Evolutionary conservation across 208 protist species (phyloP).

Genomic region (Naegleria lovaniensis): DNA sequence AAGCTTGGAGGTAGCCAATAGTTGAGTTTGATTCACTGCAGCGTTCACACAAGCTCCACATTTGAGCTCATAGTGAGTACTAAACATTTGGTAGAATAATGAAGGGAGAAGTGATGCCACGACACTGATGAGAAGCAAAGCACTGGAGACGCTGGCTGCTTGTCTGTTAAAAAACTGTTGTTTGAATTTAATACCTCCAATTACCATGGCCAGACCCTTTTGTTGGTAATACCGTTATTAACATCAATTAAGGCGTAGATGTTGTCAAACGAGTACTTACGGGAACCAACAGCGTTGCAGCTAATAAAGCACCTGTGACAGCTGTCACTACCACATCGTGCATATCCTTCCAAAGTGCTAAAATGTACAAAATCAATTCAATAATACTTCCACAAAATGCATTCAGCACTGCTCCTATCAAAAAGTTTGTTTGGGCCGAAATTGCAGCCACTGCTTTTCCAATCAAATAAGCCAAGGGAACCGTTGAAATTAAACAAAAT

Average conservation of each 20-base stretch:
- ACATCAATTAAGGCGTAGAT: no score
- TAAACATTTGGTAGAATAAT: conserved; percentile 47
- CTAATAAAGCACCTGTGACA: conserved; percentile 48
- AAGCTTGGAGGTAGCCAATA: not conserved
- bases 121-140: conserved; percentile 54
- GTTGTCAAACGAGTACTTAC: no score
- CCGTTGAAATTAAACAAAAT: conserved; percentile 49
- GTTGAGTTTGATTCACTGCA: not conserved
- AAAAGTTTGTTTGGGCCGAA: conserved; percentile 52
- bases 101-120: conserved; percentile 54
- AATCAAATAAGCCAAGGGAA: conserved; percentile 56
- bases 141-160: conserved; percentile 47
- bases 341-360: conserved; percentile 16
- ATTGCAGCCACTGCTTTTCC: conserved; percentile 35
- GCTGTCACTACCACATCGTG: conserved; percentile 13
- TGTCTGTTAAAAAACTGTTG: conserved; percentile 56
- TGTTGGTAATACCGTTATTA: no score
- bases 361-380: conserved; percentile 54
- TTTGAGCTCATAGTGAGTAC: not conserved
- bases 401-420: conserved; percentile 55
- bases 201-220: conserved; percentile 34
- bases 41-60: not conserved
- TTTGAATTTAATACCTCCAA: conserved; percentile 59
- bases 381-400: conserved; percentile 57
- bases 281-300: conserved; percentile 31